Evolutionary conservation across 768 basidiomycete species (phyloP).

Genomic region (Agaricus sinodeliciosus): DNA sequence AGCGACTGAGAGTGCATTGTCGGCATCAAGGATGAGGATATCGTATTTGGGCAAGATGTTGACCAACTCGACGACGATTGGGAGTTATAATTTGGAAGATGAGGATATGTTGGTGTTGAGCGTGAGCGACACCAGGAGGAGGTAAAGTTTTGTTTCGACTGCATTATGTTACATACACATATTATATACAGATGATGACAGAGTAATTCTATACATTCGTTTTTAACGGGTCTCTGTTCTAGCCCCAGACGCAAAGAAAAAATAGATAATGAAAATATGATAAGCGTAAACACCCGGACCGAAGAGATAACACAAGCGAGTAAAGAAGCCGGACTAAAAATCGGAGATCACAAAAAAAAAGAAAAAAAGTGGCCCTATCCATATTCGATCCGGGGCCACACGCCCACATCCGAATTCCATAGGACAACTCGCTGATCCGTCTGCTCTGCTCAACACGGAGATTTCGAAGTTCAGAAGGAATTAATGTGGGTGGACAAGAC

Average conservation of each 20-base stretch:
- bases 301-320: too few species aligned
- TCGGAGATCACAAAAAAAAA: too few species aligned
- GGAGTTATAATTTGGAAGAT: constrained; percentile 85
- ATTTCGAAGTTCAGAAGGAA: too few species aligned
- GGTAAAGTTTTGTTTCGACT: constrained; percentile 23
- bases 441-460: too few species aligned
- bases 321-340: too few species aligned
- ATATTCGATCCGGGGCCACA: too few species aligned
- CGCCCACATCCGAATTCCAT: too few species aligned
- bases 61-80: constrained; percentile 80
- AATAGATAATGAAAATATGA: too few species aligned
- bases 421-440: too few species aligned
- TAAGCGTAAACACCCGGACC: too few species aligned
- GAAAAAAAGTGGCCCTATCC: background rate
- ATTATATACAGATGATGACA: background rate
- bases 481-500: background rate
- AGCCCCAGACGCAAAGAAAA: too few species aligned
- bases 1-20: constrained; percentile 69
- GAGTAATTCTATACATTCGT: background rate
- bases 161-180: constrained; percentile 8
- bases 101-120: constrained; percentile 79
- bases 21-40: constrained; percentile 75
- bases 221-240: too few species aligned
- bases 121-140: constrained; percentile 73
- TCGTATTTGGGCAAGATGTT: constrained; percentile 81